Evolutionary conservation across 139 green algal genomes (phyloP).

Genomic region (Picochlorum sp.): DNA sequence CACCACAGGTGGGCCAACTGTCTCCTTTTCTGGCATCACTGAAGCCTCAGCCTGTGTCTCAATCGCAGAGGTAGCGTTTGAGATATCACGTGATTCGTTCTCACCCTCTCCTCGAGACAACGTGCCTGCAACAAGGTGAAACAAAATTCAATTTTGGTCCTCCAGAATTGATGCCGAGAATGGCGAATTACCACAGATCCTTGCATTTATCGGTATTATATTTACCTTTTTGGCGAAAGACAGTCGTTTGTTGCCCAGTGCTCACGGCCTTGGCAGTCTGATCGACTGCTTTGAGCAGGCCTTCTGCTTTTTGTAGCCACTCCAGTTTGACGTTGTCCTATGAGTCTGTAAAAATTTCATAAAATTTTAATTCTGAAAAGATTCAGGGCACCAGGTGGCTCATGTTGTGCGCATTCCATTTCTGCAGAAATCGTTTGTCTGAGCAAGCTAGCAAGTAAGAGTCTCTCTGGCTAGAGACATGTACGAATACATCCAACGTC

Average conservation of each 20-base stretch:
- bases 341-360: neutral
- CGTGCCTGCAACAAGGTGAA: neutral
- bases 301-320: slow-evolving; percentile 46
- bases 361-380: neutral
- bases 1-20: neutral
- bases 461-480: too few species aligned
- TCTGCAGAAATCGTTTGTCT: too few species aligned
- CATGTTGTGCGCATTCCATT: too few species aligned
- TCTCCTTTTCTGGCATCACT: neutral
- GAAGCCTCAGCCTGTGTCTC: neutral
- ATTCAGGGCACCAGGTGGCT: neutral
- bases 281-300: slow-evolving; percentile 55
- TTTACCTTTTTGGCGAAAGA: too few species aligned
- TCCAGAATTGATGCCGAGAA: too few species aligned
- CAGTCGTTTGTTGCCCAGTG: neutral
- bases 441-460: too few species aligned
- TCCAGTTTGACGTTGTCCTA: slow-evolving; percentile 20
- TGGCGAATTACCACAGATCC: too few species aligned
- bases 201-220: too few species aligned
- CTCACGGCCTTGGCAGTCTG: slow-evolving; percentile 40
- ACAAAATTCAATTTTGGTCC: too few species aligned
- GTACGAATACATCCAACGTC: too few species aligned
- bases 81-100: neutral
- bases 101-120: neutral
- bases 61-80: neutral